Evolutionary conservation across 225 moss, liverwort and hornwort species (phyloP).

Genomic region (Neckera pumila): DNA sequence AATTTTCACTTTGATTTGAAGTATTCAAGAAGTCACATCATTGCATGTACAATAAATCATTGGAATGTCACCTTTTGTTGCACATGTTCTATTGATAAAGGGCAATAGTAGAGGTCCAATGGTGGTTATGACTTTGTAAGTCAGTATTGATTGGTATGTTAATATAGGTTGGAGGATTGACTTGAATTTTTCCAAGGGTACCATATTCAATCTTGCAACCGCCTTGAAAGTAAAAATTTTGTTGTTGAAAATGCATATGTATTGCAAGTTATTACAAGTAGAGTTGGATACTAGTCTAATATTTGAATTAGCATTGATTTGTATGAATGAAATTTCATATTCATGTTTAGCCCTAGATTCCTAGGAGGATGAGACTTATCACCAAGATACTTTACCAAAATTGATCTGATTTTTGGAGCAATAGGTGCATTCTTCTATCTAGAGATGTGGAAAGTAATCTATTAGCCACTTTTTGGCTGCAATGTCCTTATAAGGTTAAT

Average conservation of each 20-base stretch:
- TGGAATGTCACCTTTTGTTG: not conserved
- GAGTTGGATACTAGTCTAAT: not conserved
- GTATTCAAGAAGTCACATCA: too few relatives aligned
- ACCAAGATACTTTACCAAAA: too few relatives aligned
- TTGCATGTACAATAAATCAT: not conserved
- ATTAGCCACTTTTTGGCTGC: too few relatives aligned
- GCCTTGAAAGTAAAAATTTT: not conserved
- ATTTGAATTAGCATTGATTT: too few relatives aligned
- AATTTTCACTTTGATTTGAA: too few relatives aligned
- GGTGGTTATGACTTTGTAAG: not conserved
- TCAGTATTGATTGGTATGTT: not conserved
- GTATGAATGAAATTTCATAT: not conserved
- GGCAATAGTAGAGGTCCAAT: not conserved
- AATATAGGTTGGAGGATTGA: fast-evolving
- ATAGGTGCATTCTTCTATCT: too few relatives aligned
- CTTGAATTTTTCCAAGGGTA: too few relatives aligned
- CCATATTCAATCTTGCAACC: too few relatives aligned
- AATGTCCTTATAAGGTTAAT: too few relatives aligned
- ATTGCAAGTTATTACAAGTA: not conserved
- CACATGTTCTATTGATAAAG: not conserved
- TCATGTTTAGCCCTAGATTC: not conserved
- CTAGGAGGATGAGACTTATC: too few relatives aligned
- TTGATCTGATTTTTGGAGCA: too few relatives aligned
- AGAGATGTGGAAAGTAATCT: too few relatives aligned
- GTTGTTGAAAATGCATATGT: not conserved